Evolutionary conservation across 2,329 filamentous ascomycete species (phyloP), one percentile per base, ranked within the genome.

Genomic region (Thermothelomyces thermophilus): DNA sequence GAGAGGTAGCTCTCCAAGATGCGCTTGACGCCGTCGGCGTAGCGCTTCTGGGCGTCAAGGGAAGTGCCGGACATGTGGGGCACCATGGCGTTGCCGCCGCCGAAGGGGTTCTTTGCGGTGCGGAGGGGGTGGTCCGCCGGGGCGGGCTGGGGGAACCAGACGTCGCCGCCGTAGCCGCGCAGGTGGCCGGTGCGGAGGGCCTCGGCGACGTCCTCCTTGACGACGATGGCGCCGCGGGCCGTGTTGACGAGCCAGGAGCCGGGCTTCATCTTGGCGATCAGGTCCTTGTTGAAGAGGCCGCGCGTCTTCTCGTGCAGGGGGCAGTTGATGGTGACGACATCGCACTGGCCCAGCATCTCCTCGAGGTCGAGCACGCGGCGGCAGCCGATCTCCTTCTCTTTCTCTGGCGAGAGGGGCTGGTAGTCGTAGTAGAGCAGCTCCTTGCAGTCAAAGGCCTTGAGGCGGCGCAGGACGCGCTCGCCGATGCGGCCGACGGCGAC

Each of bases 361-460:
- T 96, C 90, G 64, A 98, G 83, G 64, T 69, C 80, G 42, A 91
- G 86, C 53, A 97, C 90, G 56, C 93, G 83, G 64, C 89, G 82
- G 81, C 85, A 90, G 70, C 91, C 91, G 73, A 97, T 97, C 78
- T 96, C 91, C 73, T 86, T 83, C 82, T 97, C 90, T 63, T 83
- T 77, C 76, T 95, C 90, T 54, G 88, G 66, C 54, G 74, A 78
- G 58, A 98, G 79, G 46, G 91, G 90, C 80, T 98, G 93, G 86
- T 98, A 98, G 77, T 98, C 93, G 70, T 87, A 97, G 87, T 98
- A 98, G 58, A 97, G 82, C 44, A 98, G 82, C 80, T 97, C 91
- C 84, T 95, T 95, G 88, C 93, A 98, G 79, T 95, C 91, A 68
- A 98, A 98, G 60, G 90, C 77, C 83, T 94, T 95, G 64, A 98